Percentiles rank a stretch among this genome's conserved stretches.
These are phyloP conservation scores for Monosporascus sp. DNA, from an alignment of 2,329 filamentous ascomycete species.

Conservation along the genomic window DNA sequence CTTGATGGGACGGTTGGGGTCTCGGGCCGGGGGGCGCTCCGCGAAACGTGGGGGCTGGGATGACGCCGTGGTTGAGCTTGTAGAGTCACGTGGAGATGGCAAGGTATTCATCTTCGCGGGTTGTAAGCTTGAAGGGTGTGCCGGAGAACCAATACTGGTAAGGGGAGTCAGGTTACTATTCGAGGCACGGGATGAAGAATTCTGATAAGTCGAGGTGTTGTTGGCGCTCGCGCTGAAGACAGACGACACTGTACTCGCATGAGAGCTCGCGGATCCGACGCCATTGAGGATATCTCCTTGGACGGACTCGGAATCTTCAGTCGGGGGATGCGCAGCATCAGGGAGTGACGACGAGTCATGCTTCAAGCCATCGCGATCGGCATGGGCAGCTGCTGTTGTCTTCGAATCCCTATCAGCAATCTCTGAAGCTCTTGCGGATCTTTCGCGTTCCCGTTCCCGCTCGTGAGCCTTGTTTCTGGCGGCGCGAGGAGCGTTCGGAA, in stretches of 20 bases:
- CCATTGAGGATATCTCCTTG: constrained; percentile 65
- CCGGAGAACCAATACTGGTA: constrained; percentile 48
- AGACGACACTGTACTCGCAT: constrained; percentile 65
- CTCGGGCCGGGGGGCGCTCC: constrained; percentile 50
- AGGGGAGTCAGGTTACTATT: constrained; percentile 46
- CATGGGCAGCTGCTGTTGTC: constrained; percentile 21
- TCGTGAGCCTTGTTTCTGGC: constrained; percentile 54
- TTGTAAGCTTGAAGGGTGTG: constrained; percentile 38
- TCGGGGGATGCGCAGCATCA: constrained; percentile 31
- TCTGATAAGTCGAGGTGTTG: constrained; percentile 35
- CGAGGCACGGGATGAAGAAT: constrained; percentile 34
- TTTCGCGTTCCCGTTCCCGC: constrained; percentile 59
- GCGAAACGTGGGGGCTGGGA: constrained; percentile 21
- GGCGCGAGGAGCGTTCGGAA: constrained; percentile 69
- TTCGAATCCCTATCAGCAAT: constrained; percentile 22
- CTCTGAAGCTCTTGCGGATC: constrained; percentile 33
- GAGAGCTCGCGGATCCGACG: constrained; percentile 67
- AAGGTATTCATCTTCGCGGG: constrained; percentile 50
- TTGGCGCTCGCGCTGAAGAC: constrained; percentile 54
- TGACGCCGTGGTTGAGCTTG: constrained; percentile 24
- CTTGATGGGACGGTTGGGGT: constrained; percentile 47
- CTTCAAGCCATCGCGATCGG: constrained; percentile 28
- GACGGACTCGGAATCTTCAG: constrained; percentile 54
- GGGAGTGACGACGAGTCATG: constrained; percentile 25
- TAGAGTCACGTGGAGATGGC: constrained; percentile 37